Evolutionary conservation across 768 basidiomycete species (phyloP).

Genomic region (Gloeopeniophorella convolvens): DNA sequence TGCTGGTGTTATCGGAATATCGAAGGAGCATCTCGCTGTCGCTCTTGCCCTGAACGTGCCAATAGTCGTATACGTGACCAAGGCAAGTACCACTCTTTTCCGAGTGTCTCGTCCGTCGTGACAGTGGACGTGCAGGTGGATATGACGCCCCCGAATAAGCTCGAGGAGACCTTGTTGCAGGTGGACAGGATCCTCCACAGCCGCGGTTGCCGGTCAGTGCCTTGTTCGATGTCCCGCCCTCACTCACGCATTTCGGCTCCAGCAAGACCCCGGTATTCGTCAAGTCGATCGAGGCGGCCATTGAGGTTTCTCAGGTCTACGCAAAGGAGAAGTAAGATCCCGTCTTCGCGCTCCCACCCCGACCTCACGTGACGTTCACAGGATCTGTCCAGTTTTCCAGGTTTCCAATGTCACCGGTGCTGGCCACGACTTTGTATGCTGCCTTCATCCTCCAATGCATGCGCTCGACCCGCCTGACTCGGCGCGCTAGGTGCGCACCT

Average conservation of each 20-base stretch:
- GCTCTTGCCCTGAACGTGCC: constrained; percentile 91
- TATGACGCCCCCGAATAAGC: constrained; percentile 91
- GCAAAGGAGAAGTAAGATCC: constrained; percentile 55
- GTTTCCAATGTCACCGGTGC: constrained; percentile 95
- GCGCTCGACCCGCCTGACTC: not conserved
- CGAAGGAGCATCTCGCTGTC: constrained; percentile 94
- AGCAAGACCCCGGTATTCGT: constrained; percentile 85
- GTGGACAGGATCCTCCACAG: constrained; percentile 87
- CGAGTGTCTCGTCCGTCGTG: not conserved
- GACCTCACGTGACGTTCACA: constrained; percentile 25
- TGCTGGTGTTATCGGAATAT: constrained; percentile 87
- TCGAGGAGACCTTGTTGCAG: constrained; percentile 89
- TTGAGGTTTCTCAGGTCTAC: constrained; percentile 71
- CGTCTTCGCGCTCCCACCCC: constrained; percentile 16
- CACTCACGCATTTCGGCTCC: not conserved
- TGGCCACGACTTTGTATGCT: constrained; percentile 67
- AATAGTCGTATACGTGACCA: constrained; percentile 90
- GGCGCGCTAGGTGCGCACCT: constrained; percentile 68
- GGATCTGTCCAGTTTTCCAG: constrained; percentile 86
- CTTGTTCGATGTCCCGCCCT: not conserved
- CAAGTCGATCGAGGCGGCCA: constrained; percentile 73
- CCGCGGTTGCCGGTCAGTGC: constrained; percentile 79
- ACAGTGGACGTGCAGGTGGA: constrained; percentile 55
- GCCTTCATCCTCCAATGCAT: not conserved
- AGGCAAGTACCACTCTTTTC: constrained; percentile 44